Base-by-base conservation (phyloP, 208 protist species). In the Trypanosoma conorhini region DNA sequence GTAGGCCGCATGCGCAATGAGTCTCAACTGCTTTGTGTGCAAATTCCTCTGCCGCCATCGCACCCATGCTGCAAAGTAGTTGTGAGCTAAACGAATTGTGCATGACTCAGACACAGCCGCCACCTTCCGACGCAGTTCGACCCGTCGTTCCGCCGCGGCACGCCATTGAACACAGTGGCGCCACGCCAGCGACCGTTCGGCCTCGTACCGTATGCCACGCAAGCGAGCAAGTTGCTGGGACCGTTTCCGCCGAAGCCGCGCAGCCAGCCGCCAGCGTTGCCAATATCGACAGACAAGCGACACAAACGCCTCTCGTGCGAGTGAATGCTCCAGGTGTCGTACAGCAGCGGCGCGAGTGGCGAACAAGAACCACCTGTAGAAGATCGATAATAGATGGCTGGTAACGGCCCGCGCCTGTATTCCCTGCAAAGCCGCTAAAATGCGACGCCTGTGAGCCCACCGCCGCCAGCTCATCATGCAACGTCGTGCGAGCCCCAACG, bases 311-410 rank as follows among this genome's bases (percentile, higher is more conserved):
- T 70, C 26, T n/a, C 26, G 61, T 13, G 12, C 24, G 0, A 70
- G 5, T 51, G 35, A 26, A 19, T 52, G 1, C 1, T 55, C 17
- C 42, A 70, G 24, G 42, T 17, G 30, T 12, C 54, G 24, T 48
- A 60, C 26, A 13, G 24, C 44, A 46, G 31, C 46, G 3, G 12
- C 31, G 48, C 58, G 57, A 72, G 31, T 35, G 12, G 67, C 58
- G 26, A 72, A 72, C 5, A 72, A 38, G 52, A 55, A 56, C 67
- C 67, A 72, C 19, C 65, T 65, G 31, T 65, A 72, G 26, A 72
- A 72, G 0, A 62, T 38, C 12, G 28, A 3, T 10, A 61, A 42
- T 3, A 24, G 1, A 55, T 15, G 46, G 13, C 31, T 28, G 0
- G 22, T 48, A 40, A 40, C 24, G 28, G 65, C 52, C 44, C 26